phyloP scores from a whole-genome alignment of 257 asterid species.

The Solanum virginianum region DNA sequence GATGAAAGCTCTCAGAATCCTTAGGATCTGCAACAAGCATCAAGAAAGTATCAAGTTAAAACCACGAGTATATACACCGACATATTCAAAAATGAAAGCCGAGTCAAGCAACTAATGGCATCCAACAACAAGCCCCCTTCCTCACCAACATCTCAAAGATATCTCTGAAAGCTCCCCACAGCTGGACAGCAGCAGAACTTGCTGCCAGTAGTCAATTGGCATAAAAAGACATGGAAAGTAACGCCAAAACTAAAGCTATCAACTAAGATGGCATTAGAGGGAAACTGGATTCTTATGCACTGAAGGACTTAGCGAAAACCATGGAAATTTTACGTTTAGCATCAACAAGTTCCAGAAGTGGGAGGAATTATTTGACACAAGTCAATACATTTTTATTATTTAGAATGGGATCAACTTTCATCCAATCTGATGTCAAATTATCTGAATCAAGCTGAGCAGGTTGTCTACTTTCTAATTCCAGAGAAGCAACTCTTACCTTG shows the following conservation, averaged over 20 bases:
- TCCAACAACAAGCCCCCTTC: not conserved
- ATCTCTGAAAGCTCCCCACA: not conserved
- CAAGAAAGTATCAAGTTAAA: not conserved
- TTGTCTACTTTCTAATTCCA: not conserved
- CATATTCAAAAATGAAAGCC: not conserved
- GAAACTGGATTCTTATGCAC: not conserved
- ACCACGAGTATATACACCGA: not conserved
- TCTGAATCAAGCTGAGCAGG: not conserved
- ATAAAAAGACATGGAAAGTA: not conserved
- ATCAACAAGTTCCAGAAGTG: not conserved
- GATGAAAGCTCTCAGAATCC: constrained; percentile 64
- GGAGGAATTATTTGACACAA: not conserved
- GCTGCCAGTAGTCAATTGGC: not conserved
- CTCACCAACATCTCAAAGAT: not conserved
- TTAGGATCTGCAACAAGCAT: constrained; percentile 58
- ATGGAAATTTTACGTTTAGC: not conserved
- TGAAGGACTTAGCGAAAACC: not conserved
- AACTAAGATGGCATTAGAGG: not conserved
- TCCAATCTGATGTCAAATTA: not conserved
- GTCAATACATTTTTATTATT: not conserved
- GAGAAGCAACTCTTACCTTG: not conserved
- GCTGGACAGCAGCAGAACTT: not conserved
- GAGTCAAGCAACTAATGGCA: not conserved
- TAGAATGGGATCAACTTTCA: not conserved
- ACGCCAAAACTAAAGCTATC: not conserved